phyloP scores from a whole-genome alignment of 345 rosid species.

The Cardamine resedifolia region DNA sequence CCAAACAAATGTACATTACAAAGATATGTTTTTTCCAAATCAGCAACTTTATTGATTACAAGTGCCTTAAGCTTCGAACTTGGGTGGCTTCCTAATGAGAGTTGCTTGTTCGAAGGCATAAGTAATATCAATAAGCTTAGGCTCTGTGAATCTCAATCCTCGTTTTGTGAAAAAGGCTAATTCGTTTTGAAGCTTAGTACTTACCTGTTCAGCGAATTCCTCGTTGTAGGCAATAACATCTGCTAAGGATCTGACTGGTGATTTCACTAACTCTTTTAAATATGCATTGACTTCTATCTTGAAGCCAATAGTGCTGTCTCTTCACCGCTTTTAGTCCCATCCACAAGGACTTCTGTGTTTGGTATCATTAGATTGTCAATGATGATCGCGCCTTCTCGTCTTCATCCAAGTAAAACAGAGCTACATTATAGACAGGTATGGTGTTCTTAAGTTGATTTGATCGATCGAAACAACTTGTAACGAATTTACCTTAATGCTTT shows the following conservation, averaged over 20 bases:
- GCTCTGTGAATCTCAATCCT: constrained; percentile 62
- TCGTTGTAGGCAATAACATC: constrained; percentile 59
- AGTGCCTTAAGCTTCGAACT: constrained; percentile 17
- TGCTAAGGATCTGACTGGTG: constrained; percentile 59
- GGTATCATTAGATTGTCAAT: constrained; percentile 47
- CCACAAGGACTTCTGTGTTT: constrained; percentile 36
- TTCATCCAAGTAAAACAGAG: constrained; percentile 16
- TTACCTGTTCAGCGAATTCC: constrained; percentile 45
- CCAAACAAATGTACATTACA: constrained; percentile 19
- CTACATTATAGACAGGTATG: neutral
- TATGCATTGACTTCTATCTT: constrained; percentile 52
- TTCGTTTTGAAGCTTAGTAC: neutral
- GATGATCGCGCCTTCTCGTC: constrained; percentile 55
- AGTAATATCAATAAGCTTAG: constrained; percentile 68
- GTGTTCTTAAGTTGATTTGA: neutral
- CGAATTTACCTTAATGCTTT: constrained; percentile 41
- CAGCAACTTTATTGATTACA: neutral
- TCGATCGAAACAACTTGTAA: neutral
- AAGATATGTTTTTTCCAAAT: constrained; percentile 1
- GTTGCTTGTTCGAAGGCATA: constrained; percentile 74
- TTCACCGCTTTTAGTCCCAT: constrained; percentile 41
- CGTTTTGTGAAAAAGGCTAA: constrained; percentile 22
- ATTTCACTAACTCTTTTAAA: constrained; percentile 43
- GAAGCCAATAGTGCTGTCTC: constrained; percentile 41
- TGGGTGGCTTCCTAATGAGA: constrained; percentile 56